A percentile compares a stretch with the other conserved stretches of the same genome.
Conservation (phyloP, 2,329 filamentous ascomycete genomes). For the Epichloe festucae region DNA sequence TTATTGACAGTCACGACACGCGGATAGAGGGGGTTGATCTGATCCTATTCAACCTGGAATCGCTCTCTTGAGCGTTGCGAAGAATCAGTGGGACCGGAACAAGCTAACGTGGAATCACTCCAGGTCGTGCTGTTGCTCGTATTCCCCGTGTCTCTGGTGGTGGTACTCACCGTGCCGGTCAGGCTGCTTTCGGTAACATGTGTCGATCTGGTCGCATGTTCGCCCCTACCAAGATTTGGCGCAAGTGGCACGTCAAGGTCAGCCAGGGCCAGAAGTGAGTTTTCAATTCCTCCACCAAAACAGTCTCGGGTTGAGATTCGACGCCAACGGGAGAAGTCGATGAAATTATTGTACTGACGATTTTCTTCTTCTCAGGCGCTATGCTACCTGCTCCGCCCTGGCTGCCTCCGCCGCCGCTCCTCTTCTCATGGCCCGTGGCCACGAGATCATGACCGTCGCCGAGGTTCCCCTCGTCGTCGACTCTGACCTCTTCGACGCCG, state of each 20-base stretch:
- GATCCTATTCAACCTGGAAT: neutral
- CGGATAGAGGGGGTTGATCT: neutral
- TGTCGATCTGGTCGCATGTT: slow-evolving; percentile 99
- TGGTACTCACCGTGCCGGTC: slow-evolving; percentile 99
- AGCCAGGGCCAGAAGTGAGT: slow-evolving; percentile 92
- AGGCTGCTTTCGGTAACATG: slow-evolving; percentile 99
- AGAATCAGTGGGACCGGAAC: neutral
- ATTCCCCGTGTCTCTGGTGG: slow-evolving; percentile 99
- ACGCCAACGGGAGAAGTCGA: slow-evolving; percentile 5
- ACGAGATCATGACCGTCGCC: slow-evolving; percentile 82
- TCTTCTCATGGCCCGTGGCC: slow-evolving; percentile 91
- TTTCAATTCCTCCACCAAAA: neutral
- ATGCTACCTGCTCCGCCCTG: slow-evolving; percentile 92
- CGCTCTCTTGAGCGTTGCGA: neutral
- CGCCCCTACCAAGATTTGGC: slow-evolving; percentile 99
- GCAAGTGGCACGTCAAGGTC: slow-evolving; percentile 99
- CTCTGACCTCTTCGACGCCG: slow-evolving; percentile 74
- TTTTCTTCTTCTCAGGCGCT: slow-evolving; percentile 51
- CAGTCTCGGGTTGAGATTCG: neutral
- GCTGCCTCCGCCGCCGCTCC: slow-evolving; percentile 91
- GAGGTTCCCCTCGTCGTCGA: slow-evolving; percentile 98
- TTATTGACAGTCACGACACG: neutral
- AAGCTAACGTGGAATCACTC: slow-evolving; percentile 3
- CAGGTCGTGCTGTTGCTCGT: slow-evolving; percentile 98
- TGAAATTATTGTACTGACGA: neutral